Percentiles rank a stretch among this genome's conserved stretches.
These are phyloP conservation scores for Penstemon barbatus DNA, from an alignment of 257 asterid genomes.

Conservation along the genomic window DNA sequence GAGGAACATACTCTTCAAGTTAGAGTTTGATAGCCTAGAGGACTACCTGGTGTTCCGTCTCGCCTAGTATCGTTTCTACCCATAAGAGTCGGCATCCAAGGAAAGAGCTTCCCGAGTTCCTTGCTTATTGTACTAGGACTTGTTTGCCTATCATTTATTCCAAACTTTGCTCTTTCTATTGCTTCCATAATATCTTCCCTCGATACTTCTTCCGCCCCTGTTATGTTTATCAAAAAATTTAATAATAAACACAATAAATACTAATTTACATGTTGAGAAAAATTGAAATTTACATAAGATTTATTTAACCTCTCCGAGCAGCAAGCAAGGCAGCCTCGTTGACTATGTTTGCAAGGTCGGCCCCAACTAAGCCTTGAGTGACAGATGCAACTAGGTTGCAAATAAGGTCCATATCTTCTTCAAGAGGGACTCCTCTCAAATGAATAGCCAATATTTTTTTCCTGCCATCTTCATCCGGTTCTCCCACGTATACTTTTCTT, in stretches of 20 bases:
- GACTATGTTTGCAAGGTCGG: constrained; percentile 94
- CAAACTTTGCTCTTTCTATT: constrained; percentile 86
- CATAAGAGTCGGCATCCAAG: constrained; percentile 86
- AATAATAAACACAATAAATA: background rate
- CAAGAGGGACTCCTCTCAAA: constrained; percentile 89
- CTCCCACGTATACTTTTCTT: constrained; percentile 91
- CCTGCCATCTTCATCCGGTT: constrained; percentile 93
- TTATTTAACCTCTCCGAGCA: constrained; percentile 83
- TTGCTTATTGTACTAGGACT: constrained; percentile 47
- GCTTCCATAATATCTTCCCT: constrained; percentile 97
- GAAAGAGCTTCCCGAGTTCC: constrained; percentile 78
- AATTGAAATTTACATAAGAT: background rate
- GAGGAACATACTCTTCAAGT: constrained; percentile 39
- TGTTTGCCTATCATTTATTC: constrained; percentile 60
- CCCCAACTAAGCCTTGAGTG: constrained; percentile 88
- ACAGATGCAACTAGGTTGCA: constrained; percentile 87
- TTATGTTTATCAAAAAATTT: constrained; percentile 5
- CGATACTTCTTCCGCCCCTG: constrained; percentile 79
- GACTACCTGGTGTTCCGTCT: constrained; percentile 48
- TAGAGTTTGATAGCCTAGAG: constrained; percentile 75
- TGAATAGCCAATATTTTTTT: constrained; percentile 84
- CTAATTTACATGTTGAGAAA: too few relatives aligned
- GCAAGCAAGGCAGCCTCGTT: constrained; percentile 95
- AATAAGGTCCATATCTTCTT: constrained; percentile 70
- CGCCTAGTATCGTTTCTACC: constrained; percentile 45